These are phyloP conservation scores for Alternaria sp. DNA, from an alignment of 2,329 filamentous ascomycete genomes.

Conservation along the genomic window DNA sequence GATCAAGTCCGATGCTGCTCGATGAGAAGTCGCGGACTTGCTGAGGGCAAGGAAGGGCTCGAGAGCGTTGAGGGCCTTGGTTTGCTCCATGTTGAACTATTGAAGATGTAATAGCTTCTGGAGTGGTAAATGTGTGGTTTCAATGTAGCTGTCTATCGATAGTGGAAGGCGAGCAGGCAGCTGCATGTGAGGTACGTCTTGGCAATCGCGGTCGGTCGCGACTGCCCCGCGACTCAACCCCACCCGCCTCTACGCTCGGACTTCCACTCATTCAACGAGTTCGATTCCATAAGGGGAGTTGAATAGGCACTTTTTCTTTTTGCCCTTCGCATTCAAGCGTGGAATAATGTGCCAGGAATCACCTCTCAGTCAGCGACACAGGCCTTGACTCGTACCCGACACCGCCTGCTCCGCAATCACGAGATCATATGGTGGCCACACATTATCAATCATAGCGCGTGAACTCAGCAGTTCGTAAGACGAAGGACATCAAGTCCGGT, in stretches of 20 bases:
- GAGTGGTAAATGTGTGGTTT: neutral
- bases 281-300: neutral
- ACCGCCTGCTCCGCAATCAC: neutral
- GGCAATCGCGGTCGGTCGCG: conserved; percentile 26
- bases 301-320: neutral
- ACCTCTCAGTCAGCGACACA: neutral
- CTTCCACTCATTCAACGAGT: neutral
- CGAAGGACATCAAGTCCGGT: neutral
- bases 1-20: conserved; percentile 84
- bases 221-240: conserved; percentile 24
- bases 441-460: neutral
- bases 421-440: neutral
- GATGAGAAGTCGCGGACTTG: conserved; percentile 82
- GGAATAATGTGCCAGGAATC: neutral
- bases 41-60: conserved; percentile 90
- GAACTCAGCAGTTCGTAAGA: neutral
- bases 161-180: conserved; percentile 19
- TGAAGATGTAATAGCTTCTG: neutral
- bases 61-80: conserved; percentile 63
- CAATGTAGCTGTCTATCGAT: neutral
- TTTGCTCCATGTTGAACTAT: conserved; percentile 72
- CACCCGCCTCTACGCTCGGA: neutral
- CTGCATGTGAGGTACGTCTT: conserved; percentile 14
- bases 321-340: neutral
- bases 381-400: neutral